Base-by-base conservation (phyloP, 225 moss, liverwort and hornwort genomes). In the Marchantia paleacea region DNA sequence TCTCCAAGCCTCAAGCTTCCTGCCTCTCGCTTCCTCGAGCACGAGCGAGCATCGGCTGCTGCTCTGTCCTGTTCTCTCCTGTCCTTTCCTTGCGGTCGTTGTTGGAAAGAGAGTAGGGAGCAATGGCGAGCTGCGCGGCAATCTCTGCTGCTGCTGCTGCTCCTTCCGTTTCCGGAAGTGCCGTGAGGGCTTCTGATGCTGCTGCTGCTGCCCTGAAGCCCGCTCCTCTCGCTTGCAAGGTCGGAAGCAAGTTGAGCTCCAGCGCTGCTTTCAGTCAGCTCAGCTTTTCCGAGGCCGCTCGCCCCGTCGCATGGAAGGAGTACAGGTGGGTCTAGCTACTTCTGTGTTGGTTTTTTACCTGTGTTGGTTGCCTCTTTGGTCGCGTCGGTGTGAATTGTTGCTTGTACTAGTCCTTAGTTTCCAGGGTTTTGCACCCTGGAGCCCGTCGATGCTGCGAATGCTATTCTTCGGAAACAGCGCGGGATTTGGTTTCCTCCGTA, bases 191-290 rank as follows among this genome's bases (percentile, higher is more conserved):
- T 3, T 25, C 16, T 0, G 66, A 52, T 50, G 52, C 70, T 8
- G 78, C 31, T 49, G 52, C 54, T 50, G 20, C 66, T 8, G n/a
- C 50, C 15, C 14, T 79, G 30, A 79, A 71, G 50, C 69, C 52
- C 25, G 26, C 69, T 8, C 70, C 67, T 39, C 57, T 79, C 31
- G 30, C 52, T 55, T 11, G 29, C 69, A 79, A 70, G 24, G 80
- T 50, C 22, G 72, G 72, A 6, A 73, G 69, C 78, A 83, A 78
- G 69, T 71, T 89, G 60, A 85, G 86, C 73, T 89, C 85, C 24
- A 74, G 84, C 29, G 58, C 85, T 26, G 72, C 89, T 9, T 83
- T 86, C 75, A 84, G 84, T 26, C 86, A 89, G 62, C 60, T 72
- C 57, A 66, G 87, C 79, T 88, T 88, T 74, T 28, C 60, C 16